Base-by-base conservation (phyloP, 2,329 filamentous ascomycete species). In the Aureobasidium sp. region DNA sequence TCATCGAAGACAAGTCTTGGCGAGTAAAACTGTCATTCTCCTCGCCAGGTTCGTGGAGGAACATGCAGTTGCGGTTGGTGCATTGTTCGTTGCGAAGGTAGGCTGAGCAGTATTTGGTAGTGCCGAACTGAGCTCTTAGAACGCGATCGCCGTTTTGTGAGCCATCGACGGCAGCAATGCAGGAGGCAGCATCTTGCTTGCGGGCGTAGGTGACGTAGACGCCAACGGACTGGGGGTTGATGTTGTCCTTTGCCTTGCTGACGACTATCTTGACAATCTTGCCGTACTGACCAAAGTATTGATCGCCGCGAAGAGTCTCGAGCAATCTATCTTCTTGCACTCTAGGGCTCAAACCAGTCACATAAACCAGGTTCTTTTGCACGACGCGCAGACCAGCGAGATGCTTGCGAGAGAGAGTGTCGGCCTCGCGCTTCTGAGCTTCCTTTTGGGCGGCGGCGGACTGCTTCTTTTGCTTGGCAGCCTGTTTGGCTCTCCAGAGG, bases 251-350 rank as follows among this genome's bases (percentile, higher is more conserved):
- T 44, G 91, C 85, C 74, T 96, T 97, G 80, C 92, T 97, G 67
- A 99, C 96, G 60, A 96, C 96, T 61, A 99, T 97, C 75, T 99
- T 99, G 72, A 96, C 89, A 68, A 99, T 99, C 71, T 93, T 94
- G 68, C 94, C 94, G 72, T 99, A 99, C 74, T 99, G 94, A 6
- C 94, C 94, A 70, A 99, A 99, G 73, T 97, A 99, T 70, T 97
- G 89, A 53, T 86, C 85, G 64, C 92, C 92, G 61, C 95, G 87
- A 50, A 99, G 79, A 0, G 92, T 97, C 74, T 93, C 90, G 50
- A 97, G 82, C 3, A 99, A 81, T 68, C 93, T 90, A 72, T 97
- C 92, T 76, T 99, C 94, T 65, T 90, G 88, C 64, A 95, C 90
- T 37, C 88, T 92, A 13, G 94, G 94, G 65, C 90, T 95, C 30